These are phyloP conservation scores for Dactylonectria macrodidyma DNA, from an alignment of 2,329 filamentous ascomycete genomes.

Conservation along the genomic window DNA sequence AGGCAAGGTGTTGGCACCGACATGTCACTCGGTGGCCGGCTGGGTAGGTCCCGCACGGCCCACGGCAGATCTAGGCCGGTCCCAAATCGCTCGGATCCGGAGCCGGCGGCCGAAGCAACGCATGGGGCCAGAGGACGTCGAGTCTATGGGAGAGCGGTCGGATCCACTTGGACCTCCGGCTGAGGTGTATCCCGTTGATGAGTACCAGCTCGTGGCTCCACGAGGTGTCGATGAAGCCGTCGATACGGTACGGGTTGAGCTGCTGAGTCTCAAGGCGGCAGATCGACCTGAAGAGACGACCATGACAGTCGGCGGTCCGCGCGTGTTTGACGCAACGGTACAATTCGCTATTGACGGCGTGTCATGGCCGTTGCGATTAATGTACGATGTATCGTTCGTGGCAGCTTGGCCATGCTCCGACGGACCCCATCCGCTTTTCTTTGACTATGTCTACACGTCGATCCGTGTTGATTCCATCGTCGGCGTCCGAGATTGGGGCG, in stretches of 20 bases:
- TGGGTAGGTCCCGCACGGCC: constrained; percentile 83
- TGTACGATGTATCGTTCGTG: constrained; percentile 77
- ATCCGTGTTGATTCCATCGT: constrained; percentile 77
- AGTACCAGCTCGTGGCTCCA: constrained; percentile 75
- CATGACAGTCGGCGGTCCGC: constrained; percentile 52
- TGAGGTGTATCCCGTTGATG: constrained; percentile 74
- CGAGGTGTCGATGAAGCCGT: constrained; percentile 69
- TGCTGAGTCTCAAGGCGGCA: constrained; percentile 72
- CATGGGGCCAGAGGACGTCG: constrained; percentile 72
- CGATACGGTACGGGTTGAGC: constrained; percentile 79
- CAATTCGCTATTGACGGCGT: constrained; percentile 75
- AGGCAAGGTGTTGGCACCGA: constrained; percentile 82
- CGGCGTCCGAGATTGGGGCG: constrained; percentile 76
- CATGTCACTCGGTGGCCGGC: constrained; percentile 78
- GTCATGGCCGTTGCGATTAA: constrained; percentile 74
- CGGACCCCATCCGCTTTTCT: constrained; percentile 79
- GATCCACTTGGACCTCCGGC: constrained; percentile 78
- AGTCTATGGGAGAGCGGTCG: constrained; percentile 76
- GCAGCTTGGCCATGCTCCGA: constrained; percentile 75
- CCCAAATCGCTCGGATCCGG: constrained; percentile 79
- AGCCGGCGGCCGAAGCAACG: constrained; percentile 70
- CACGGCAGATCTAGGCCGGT: constrained; percentile 75
- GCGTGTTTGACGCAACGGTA: constrained; percentile 72
- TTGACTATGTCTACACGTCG: constrained; percentile 75
- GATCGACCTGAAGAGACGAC: constrained; percentile 44